Evolutionary conservation across 2,329 filamentous ascomycete species (phyloP).

Genomic region (Fusarium kyushuense): DNA sequence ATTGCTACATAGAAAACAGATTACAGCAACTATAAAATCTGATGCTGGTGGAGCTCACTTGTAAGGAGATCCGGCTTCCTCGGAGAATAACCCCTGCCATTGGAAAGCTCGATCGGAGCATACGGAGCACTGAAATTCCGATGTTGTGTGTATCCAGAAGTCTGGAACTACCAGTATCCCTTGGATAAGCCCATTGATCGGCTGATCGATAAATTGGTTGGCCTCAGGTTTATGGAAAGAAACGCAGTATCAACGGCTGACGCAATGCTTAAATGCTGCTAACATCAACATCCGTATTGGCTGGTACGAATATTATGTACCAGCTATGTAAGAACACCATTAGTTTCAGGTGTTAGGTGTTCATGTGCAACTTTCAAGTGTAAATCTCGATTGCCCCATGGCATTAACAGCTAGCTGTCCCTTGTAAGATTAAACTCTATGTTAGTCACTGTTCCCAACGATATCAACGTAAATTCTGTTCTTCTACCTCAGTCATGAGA

Average conservation of each 20-base stretch:
- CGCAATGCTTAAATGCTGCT: not conserved
- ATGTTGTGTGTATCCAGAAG: slow-evolving; percentile 2
- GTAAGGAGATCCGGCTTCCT: slow-evolving; percentile 34
- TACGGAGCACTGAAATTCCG: slow-evolving; percentile 31
- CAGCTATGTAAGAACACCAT: not conserved
- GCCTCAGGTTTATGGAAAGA: slow-evolving; percentile 23
- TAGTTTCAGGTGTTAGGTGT: not conserved
- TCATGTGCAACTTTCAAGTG: not conserved
- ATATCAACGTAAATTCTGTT: not conserved
- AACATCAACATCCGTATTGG: not conserved
- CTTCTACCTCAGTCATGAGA: not conserved
- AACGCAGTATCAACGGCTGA: slow-evolving; percentile 14
- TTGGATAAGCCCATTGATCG: slow-evolving; percentile 28
- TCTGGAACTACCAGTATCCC: slow-evolving; percentile 16
- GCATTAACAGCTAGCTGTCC: slow-evolving; percentile 3
- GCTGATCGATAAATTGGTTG: slow-evolving; percentile 22
- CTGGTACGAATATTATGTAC: slow-evolving; percentile 12
- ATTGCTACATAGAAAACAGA: not conserved
- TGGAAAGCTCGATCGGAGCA: slow-evolving; percentile 26
- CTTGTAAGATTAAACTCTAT: slow-evolving; percentile 3
- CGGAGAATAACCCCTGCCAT: slow-evolving; percentile 37
- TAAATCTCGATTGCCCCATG: slow-evolving; percentile 11
- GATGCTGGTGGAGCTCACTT: slow-evolving; percentile 17
- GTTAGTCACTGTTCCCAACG: not conserved
- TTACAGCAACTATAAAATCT: not conserved